Evolutionary conservation across 2,329 filamentous ascomycete species (phyloP).

Genomic region (Trichoderma polysporum): DNA sequence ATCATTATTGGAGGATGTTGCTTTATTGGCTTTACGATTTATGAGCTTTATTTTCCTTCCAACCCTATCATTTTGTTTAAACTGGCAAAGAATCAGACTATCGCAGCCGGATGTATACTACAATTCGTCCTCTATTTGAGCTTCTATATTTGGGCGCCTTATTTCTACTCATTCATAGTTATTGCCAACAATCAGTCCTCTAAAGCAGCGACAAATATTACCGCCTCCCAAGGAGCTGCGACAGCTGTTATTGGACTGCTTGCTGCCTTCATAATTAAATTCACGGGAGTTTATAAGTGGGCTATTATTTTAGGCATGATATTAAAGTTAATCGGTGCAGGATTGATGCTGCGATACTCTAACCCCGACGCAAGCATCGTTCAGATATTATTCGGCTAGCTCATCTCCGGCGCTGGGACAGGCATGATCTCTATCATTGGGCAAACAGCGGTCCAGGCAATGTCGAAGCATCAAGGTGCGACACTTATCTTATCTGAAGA

Average conservation of each 20-base stretch:
- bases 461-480: background rate
- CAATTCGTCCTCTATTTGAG: background rate
- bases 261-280: background rate
- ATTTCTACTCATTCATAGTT: background rate
- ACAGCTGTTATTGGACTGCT: background rate
- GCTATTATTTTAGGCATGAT: background rate
- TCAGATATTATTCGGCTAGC: background rate
- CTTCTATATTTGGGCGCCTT: background rate
- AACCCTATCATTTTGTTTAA: background rate
- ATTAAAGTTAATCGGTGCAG: background rate
- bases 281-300: background rate
- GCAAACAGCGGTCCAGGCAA: background rate
- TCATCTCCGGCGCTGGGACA: background rate
- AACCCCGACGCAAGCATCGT: background rate
- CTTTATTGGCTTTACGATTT: background rate
- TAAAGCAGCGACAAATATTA: background rate
- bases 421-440: background rate
- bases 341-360: background rate
- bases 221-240: background rate
- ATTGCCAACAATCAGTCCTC: background rate
- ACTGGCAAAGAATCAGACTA: background rate
- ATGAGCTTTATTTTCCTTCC: background rate
- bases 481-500: background rate
- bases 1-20: background rate
- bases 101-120: background rate